These are phyloP conservation scores for Dendrobium chrysotoxum DNA, from an alignment of 106 monocot genomes.

Conservation along the genomic window DNA sequence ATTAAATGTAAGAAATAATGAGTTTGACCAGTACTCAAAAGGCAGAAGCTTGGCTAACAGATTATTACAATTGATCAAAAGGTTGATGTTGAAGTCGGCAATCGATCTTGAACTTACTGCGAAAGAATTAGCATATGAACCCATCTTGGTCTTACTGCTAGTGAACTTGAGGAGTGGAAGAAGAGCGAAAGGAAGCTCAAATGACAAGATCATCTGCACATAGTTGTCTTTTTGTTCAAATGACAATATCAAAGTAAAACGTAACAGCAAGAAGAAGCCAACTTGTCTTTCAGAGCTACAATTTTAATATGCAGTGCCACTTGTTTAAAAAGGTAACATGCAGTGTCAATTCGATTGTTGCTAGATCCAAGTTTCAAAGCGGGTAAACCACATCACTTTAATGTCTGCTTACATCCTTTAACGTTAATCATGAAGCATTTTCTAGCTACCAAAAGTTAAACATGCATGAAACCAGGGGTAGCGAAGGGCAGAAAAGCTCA, in stretches of 20 bases:
- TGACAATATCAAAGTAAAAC: too few species aligned
- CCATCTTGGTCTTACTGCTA: constrained; percentile 93
- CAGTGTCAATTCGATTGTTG: background rate
- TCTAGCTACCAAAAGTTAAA: too few species aligned
- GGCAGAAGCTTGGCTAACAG: background rate
- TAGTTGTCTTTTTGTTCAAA: background rate
- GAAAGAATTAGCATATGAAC: constrained; percentile 58
- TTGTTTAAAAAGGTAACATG: background rate
- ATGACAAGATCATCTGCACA: constrained; percentile 93
- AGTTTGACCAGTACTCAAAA: background rate
- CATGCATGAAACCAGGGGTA: too few species aligned
- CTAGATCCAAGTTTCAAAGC: too few species aligned
- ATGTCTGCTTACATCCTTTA: too few species aligned
- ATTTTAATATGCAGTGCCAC: background rate
- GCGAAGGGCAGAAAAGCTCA: too few species aligned
- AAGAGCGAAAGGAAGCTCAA: constrained; percentile 93
- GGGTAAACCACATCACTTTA: too few species aligned
- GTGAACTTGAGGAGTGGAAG: constrained; percentile 96
- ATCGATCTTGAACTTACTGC: constrained; percentile 33
- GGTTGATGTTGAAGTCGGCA: background rate
- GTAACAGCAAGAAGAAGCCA: background rate
- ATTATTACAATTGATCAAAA: background rate
- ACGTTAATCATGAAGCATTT: too few species aligned
- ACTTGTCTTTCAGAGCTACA: background rate
- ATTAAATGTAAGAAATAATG: constrained; percentile 1